phyloP scores from a whole-genome alignment of 768 basidiomycete species.

The Lactarius pseudohatsudake region DNA sequence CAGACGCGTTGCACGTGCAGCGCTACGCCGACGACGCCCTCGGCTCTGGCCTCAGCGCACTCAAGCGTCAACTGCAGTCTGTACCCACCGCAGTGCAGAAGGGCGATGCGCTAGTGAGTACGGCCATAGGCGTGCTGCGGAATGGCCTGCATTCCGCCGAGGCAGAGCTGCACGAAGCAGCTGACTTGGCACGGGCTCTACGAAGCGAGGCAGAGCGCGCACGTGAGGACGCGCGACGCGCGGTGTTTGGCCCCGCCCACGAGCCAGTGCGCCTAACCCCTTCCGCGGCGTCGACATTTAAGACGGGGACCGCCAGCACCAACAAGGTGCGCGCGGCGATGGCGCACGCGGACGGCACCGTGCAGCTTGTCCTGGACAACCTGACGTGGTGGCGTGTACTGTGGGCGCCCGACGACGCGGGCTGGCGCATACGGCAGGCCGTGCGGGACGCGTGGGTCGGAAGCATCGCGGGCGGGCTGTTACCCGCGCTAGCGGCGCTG shows the following conservation, averaged over 20 bases:
- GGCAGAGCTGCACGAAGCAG: conserved; percentile 17
- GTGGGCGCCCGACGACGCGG: conserved; percentile 26
- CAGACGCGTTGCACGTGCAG: conserved; percentile 53
- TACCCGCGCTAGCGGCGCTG: conserved; percentile 22
- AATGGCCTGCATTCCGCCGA: conserved; percentile 4
- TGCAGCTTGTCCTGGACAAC: conserved; percentile 11
- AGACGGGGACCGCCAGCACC: neutral
- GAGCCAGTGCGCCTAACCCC: neutral
- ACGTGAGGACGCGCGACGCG: conserved; percentile 9
- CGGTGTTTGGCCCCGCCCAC: conserved; percentile 16
- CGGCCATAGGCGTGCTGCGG: conserved; percentile 10
- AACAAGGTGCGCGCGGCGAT: conserved; percentile 22
- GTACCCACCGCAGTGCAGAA: conserved; percentile 14
- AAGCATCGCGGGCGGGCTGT: conserved; percentile 15
- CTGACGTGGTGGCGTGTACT: conserved; percentile 27
- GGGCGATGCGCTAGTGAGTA: conserved; percentile 18
- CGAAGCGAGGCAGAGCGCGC: conserved; percentile 8
- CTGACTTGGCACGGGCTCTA: conserved; percentile 3
- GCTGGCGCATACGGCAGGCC: conserved; percentile 23
- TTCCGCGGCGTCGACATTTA: neutral
- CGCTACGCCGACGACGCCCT: conserved; percentile 62
- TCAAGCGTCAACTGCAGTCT: conserved; percentile 15
- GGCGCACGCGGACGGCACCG: conserved; percentile 6
- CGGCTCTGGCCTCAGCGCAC: conserved; percentile 45
- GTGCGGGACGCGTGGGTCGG: conserved; percentile 23